These are phyloP conservation scores for Hypoxylon sp. DNA, from an alignment of 2,329 filamentous ascomycete species.

Conservation along the genomic window DNA sequence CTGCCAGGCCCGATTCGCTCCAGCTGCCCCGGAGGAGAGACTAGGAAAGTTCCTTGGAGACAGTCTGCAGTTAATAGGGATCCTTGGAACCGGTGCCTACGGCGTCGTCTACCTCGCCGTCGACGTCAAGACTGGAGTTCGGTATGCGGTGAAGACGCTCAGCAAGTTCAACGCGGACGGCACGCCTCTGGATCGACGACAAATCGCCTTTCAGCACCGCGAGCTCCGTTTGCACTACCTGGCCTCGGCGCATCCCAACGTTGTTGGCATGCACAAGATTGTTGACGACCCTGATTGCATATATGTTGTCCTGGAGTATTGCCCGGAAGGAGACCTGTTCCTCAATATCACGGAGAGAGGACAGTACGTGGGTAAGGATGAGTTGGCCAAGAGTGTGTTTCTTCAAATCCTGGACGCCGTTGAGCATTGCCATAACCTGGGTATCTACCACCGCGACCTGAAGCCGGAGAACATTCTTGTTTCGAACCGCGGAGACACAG, in stretches of 20 bases:
- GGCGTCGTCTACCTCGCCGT: conserved; percentile 92
- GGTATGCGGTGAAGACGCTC: conserved; percentile 95
- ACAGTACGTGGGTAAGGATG: conserved; percentile 92
- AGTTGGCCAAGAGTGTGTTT: conserved; percentile 84
- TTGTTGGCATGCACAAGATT: conserved; percentile 93
- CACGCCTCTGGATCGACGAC: conserved; percentile 78
- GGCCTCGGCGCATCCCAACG: conserved; percentile 88
- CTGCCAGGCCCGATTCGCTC: conserved; percentile 59
- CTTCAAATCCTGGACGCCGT: conserved; percentile 97
- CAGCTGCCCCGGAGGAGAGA: conserved; percentile 79
- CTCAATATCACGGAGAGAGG: conserved; percentile 96
- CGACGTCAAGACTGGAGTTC: conserved; percentile 80
- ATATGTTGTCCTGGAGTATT: conserved; percentile 96
- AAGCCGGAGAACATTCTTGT: conserved; percentile 99
- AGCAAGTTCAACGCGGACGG: conserved; percentile 84
- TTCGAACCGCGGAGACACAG: conserved; percentile 83
- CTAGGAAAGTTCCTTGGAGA: conserved; percentile 84
- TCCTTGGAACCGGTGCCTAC: conserved; percentile 93
- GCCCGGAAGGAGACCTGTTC: conserved; percentile 95
- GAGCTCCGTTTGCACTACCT: conserved; percentile 92
- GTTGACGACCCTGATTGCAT: conserved; percentile 92
- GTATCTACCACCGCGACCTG: conserved; percentile 96
- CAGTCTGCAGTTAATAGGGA: conserved; percentile 81
- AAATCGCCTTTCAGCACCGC: conserved; percentile 87
- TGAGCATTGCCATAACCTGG: conserved; percentile 88